These are phyloP conservation scores for Russula compacta DNA, from an alignment of 768 basidiomycete genomes.

Conservation along the genomic window DNA sequence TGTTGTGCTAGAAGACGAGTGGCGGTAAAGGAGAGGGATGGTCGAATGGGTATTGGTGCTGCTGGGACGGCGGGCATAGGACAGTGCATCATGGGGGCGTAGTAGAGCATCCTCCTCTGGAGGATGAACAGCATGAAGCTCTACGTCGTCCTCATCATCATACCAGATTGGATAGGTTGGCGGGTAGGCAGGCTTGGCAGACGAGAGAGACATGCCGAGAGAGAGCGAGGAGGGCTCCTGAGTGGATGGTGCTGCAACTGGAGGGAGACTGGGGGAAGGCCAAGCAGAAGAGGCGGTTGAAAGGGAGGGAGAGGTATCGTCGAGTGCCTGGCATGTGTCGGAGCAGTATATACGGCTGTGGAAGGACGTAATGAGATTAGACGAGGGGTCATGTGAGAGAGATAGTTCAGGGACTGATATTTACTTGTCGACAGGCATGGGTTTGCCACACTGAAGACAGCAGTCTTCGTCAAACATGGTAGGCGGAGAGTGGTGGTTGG, in stretches of 20 bases:
- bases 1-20: constrained; percentile 11
- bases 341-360: constrained; percentile 22
- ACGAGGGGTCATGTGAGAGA: constrained; percentile 14
- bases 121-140: neutral
- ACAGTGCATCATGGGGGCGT: constrained; percentile 7
- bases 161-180: constrained; percentile 16
- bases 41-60: constrained; percentile 22
- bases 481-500: neutral
- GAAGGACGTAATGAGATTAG: constrained; percentile 17
- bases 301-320: constrained; percentile 21
- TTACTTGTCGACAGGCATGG: constrained; percentile 18
- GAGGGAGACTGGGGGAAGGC: constrained; percentile 19
- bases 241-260: neutral
- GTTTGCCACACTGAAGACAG: constrained; percentile 25
- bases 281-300: constrained; percentile 21
- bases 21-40: constrained; percentile 19
- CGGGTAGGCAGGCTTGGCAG: constrained; percentile 13
- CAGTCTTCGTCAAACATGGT: constrained; percentile 25
- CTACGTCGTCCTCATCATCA: constrained; percentile 16
- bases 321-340: constrained; percentile 20
- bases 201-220: constrained; percentile 11
- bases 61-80: constrained; percentile 21
- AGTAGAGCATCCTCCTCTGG: constrained; percentile 5
- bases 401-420: constrained; percentile 4
- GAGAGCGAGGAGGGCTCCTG: constrained; percentile 13